These are phyloP conservation scores for Verticillium zaregamsianum DNA, from an alignment of 2,329 filamentous ascomycete species.

Conservation along the genomic window DNA sequence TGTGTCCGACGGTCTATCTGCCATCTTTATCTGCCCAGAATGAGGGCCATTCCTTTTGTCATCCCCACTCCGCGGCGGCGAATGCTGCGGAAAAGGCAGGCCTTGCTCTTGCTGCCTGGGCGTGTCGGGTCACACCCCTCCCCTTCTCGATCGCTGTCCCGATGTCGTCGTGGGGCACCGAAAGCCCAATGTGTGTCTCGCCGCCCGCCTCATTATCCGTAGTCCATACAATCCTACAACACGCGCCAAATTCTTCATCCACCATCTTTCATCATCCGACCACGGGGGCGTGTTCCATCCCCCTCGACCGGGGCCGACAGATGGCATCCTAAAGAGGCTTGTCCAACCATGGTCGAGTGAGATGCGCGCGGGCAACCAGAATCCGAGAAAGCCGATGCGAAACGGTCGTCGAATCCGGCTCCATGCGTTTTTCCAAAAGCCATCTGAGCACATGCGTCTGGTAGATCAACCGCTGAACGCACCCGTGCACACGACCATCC, in stretches of 20 bases:
- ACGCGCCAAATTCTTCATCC: not conserved
- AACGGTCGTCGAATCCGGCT: not conserved
- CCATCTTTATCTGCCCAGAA: not conserved
- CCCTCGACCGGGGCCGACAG: not conserved
- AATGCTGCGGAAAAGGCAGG: not conserved
- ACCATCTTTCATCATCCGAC: not conserved
- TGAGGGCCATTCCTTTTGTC: not conserved
- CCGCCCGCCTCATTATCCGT: slow-evolving; percentile 1
- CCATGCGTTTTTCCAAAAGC: not conserved
- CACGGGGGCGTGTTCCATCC: not conserved
- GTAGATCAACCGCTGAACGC: not conserved
- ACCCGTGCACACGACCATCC: too few species aligned
- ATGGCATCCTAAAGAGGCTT: slow-evolving; percentile 2
- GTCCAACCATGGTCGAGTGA: not conserved
- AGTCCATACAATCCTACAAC: slow-evolving; percentile 2
- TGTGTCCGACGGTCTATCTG: not conserved
- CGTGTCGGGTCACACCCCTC: not conserved
- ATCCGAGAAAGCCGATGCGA: not conserved
- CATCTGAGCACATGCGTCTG: not conserved
- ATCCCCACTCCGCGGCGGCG: not conserved
- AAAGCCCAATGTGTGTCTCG: not conserved
- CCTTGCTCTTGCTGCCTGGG: not conserved
- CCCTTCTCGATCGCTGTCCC: not conserved
- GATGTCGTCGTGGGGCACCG: not conserved
- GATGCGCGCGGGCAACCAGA: not conserved